Percentiles rank a stretch among this genome's conserved stretches.
phyloP scores from a whole-genome alignment of 1,284 basidiomycete species.

The Omphalotus olearius region DNA sequence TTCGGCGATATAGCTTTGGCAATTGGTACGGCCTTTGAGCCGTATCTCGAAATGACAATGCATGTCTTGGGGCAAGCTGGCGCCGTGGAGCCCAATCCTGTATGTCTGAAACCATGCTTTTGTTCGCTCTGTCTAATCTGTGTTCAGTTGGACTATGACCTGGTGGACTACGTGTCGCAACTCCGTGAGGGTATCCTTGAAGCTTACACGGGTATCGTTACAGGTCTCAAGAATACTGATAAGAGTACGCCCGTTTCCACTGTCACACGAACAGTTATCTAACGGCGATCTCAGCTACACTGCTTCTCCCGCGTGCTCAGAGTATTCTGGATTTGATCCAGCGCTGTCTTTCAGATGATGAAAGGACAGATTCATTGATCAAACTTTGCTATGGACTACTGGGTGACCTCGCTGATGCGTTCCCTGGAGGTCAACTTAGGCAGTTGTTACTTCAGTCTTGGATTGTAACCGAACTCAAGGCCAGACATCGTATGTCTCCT shows the following conservation, averaged over 20 bases:
- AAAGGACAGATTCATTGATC: conserved; percentile 77
- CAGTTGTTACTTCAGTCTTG: conserved; percentile 76
- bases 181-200: conserved; percentile 96
- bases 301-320: conserved; percentile 74
- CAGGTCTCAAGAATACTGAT: conserved; percentile 82
- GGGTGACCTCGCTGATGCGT: conserved; percentile 90
- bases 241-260: conserved; percentile 44
- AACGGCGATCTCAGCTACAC: conserved; percentile 35
- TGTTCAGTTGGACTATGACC: conserved; percentile 77
- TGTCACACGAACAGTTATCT: neutral
- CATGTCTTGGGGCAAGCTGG: conserved; percentile 90
- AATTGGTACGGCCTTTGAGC: conserved; percentile 83
- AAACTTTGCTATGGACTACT: conserved; percentile 80
- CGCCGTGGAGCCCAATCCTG: conserved; percentile 79
- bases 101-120: conserved; percentile 32
- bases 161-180: conserved; percentile 88
- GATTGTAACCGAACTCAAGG: conserved; percentile 77
- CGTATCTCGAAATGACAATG: conserved; percentile 90
- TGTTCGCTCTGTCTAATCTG: conserved; percentile 4
- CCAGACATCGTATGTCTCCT: conserved; percentile 58
- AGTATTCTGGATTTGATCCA: conserved; percentile 83
- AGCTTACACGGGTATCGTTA: conserved; percentile 93
- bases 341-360: conserved; percentile 78
- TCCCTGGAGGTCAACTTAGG: conserved; percentile 79
- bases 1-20: conserved; percentile 98